A percentile compares a stretch with the other conserved stretches of the same genome.
Conservation (phyloP, 495 filamentous ascomycete species). For the Thermothielavioides terrestris region DNA sequence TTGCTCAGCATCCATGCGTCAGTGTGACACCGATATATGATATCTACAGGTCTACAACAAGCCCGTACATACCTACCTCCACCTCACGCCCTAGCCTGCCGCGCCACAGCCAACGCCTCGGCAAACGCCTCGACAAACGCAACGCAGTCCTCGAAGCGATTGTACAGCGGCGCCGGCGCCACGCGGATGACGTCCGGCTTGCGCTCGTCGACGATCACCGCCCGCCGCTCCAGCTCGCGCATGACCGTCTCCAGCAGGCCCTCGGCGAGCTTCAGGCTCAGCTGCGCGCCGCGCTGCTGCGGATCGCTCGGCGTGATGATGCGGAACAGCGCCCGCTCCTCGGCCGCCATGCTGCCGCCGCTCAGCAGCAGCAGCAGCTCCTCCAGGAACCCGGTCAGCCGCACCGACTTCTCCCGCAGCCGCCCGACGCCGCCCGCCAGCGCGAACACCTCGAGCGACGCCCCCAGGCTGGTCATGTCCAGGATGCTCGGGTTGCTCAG, state of each 20-base stretch:
- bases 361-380: constrained; percentile 41
- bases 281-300: constrained; percentile 70
- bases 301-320: constrained; percentile 76
- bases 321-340: constrained; percentile 47
- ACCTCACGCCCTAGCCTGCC: background rate
- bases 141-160: constrained; percentile 72
- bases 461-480: constrained; percentile 60
- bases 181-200: constrained; percentile 85
- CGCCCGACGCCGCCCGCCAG: constrained; percentile 57
- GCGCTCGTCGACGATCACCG: constrained; percentile 80
- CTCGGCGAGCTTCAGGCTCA: constrained; percentile 62
- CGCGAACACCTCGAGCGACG: constrained; percentile 71
- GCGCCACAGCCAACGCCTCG: constrained; percentile 38
- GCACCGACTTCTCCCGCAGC: constrained; percentile 65
- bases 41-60: too few species aligned
- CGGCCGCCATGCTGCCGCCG: constrained; percentile 29
- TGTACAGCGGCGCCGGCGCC: constrained; percentile 88
- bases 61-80: too few species aligned
- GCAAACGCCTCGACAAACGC: constrained; percentile 59
- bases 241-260: constrained; percentile 64
- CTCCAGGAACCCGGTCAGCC: constrained; percentile 75
- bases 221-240: constrained; percentile 54
- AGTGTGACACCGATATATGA: too few species aligned
- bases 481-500: constrained; percentile 59
- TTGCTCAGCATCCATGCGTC: too few species aligned